Base-by-base conservation (phyloP, 179 eudicot species). In the Silene coronaria region DNA sequence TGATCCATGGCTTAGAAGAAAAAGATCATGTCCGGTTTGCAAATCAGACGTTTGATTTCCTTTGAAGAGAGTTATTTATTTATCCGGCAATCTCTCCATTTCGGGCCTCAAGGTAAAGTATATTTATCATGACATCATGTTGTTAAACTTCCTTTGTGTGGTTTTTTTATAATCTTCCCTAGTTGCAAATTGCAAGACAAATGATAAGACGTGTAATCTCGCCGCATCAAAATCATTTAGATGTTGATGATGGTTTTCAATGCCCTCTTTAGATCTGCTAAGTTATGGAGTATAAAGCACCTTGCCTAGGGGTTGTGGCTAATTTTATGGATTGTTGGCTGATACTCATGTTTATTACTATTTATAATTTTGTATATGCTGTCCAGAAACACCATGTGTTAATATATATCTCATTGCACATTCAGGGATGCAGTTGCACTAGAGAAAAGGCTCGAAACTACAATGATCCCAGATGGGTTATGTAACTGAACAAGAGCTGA, bases 1-100 rank as follows among this genome's bases (percentile, higher is more conserved):
- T 63, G 99, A 95, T 95, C 90, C 89, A 76, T 95, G 99, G 97
- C 91, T 95, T 73, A 84, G 93, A 77, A 89, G 97, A 79, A 87
- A 70, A 83, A 85, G 91, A 42, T 85, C 92, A 17, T 95, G 99
- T 70, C 99, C 99, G 21, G 85, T 95, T 61, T 95, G 97, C 92
- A 95, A 95, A 84, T 92, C 91, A 48, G 90, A 96, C 13, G 62
- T 91, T 74, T 95, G 88, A 95, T 76, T 78, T 60, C 45, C 61
- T 59, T n/a, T 65, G 77, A 61, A 23, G 45, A 42, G 23, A 26
- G 74, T 71, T 34, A 55, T 75, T 70, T 71, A 70, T 51, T 22
- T 51, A 60, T 58, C 23, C 34, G 10, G 11, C 77, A 0, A 27
- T 67, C 32, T 23, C 11, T 57, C 73, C 23, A 61, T 36, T 55